Evolutionary conservation across 2,329 filamentous ascomycete genomes (phyloP).

Genomic region (Colletotrichum abscissum): DNA sequence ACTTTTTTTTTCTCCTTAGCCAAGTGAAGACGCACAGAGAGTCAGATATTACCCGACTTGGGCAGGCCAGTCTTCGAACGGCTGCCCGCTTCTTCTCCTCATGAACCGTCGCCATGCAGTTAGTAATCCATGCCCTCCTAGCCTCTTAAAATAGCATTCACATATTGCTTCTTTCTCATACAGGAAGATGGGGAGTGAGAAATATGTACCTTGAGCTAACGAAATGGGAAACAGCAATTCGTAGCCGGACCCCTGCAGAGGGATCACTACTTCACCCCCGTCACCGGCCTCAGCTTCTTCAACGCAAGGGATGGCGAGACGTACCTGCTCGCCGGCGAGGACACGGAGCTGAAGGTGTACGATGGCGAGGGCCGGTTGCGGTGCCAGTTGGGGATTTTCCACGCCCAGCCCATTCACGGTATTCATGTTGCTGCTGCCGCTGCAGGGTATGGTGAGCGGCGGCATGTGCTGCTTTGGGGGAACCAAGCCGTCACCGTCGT

Average conservation of each 20-base stretch:
- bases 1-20: not conserved
- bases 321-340: conserved; percentile 70
- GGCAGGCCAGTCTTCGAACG: not conserved
- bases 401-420: conserved; percentile 79
- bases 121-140: conserved; percentile 26
- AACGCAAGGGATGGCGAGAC: conserved; percentile 40
- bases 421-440: conserved; percentile 58
- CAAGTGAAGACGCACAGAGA: not conserved
- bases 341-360: conserved; percentile 67
- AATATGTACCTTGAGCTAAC: not conserved
- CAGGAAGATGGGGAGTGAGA: not conserved
- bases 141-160: not conserved
- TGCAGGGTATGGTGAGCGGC: not conserved
- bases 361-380: conserved; percentile 51
- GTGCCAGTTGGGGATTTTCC: conserved; percentile 66
- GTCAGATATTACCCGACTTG: conserved; percentile 2
- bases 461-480: conserved; percentile 74
- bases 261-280: conserved; percentile 61
- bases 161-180: no score
- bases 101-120: conserved; percentile 29
- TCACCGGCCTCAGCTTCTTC: conserved; percentile 70
- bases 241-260: conserved; percentile 37
- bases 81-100: conserved; percentile 1
- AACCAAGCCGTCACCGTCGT: conserved; percentile 67
- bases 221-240: not conserved